phyloP scores from a whole-genome alignment of 192 early-diverging fungal species.

The Fimicolochytrium jonesii region DNA sequence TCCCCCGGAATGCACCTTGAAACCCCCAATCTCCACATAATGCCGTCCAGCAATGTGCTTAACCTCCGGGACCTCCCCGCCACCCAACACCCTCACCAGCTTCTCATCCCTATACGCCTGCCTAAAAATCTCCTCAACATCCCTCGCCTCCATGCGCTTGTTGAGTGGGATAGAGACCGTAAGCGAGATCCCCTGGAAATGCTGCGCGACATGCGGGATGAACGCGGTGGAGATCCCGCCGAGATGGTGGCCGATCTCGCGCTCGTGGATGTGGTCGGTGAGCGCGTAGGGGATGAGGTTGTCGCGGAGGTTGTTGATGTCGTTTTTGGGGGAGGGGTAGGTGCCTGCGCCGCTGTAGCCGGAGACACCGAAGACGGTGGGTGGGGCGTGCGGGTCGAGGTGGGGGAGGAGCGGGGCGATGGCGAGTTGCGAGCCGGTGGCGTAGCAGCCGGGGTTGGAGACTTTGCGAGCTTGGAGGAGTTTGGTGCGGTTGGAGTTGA shows the following conservation, averaged over 20 bases:
- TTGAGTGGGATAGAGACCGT: conserved; percentile 84
- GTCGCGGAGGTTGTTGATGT: conserved; percentile 75
- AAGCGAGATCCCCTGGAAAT: conserved; percentile 90
- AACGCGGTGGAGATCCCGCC: conserved; percentile 65
- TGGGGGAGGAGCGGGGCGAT: conserved; percentile 69
- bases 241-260: conserved; percentile 77
- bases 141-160: conserved; percentile 62
- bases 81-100: conserved; percentile 72
- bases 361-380: conserved; percentile 90
- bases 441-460: conserved; percentile 98
- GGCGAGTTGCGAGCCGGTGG: conserved; percentile 91
- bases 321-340: conserved; percentile 94
- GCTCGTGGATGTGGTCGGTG: conserved; percentile 95
- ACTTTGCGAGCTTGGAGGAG: conserved; percentile 54
- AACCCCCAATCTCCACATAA: conserved; percentile 87
- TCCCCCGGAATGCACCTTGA: conserved; percentile 67
- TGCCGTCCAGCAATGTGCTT: conserved; percentile 87
- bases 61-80: conserved; percentile 75
- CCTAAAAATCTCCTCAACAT: conserved; percentile 68
- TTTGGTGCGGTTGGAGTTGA: conserved; percentile 60
- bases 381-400: too few species aligned
- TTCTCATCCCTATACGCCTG: conserved; percentile 73
- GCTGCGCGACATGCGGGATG: conserved; percentile 85
- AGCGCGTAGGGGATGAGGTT: conserved; percentile 91
- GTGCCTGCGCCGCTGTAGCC: conserved; percentile 99